phyloP scores from a whole-genome alignment of 2,329 filamentous ascomycete species.

The Ophiobolus disseminans region DNA sequence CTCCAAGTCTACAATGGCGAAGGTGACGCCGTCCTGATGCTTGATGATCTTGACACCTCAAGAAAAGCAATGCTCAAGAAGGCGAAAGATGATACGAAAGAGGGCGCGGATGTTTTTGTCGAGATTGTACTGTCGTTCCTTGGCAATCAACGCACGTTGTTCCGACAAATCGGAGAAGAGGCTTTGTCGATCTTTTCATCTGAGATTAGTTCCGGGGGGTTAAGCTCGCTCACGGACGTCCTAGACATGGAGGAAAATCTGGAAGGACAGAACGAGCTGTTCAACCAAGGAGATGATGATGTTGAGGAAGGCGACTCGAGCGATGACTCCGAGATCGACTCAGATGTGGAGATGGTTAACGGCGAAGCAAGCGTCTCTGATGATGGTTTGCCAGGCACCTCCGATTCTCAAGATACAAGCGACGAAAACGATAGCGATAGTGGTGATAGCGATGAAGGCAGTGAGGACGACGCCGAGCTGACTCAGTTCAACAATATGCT shows the following conservation, averaged over 20 bases:
- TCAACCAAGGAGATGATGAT: slow-evolving; percentile 64
- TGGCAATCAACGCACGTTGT: slow-evolving; percentile 81
- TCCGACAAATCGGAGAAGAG: slow-evolving; percentile 85
- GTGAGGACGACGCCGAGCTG: slow-evolving; percentile 60
- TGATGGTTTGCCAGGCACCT: slow-evolving; percentile 30
- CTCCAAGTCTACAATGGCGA: slow-evolving; percentile 92
- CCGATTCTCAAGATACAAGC: slow-evolving; percentile 16
- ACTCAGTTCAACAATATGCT: slow-evolving; percentile 77
- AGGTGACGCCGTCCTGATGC: slow-evolving; percentile 79
- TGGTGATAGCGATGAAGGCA: slow-evolving; percentile 23
- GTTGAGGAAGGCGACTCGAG: slow-evolving; percentile 52
- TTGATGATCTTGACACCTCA: slow-evolving; percentile 81
- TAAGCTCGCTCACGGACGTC: slow-evolving; percentile 72
- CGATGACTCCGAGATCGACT: slow-evolving; percentile 56
- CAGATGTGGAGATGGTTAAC: slow-evolving; percentile 56
- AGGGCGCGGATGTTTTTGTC: slow-evolving; percentile 61
- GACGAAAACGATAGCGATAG: slow-evolving; percentile 32
- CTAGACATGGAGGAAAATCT: slow-evolving; percentile 80
- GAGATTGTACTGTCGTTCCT: slow-evolving; percentile 92
- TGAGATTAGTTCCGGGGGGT: slow-evolving; percentile 74
- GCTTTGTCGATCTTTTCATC: slow-evolving; percentile 84
- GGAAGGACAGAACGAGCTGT: slow-evolving; percentile 84
- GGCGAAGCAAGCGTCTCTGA: slow-evolving; percentile 40
- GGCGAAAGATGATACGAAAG: slow-evolving; percentile 25
- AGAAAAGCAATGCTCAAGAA: slow-evolving; percentile 66